Evolutionary conservation across 2,329 filamentous ascomycete species (phyloP).

Genomic region (Fusarium setosum): DNA sequence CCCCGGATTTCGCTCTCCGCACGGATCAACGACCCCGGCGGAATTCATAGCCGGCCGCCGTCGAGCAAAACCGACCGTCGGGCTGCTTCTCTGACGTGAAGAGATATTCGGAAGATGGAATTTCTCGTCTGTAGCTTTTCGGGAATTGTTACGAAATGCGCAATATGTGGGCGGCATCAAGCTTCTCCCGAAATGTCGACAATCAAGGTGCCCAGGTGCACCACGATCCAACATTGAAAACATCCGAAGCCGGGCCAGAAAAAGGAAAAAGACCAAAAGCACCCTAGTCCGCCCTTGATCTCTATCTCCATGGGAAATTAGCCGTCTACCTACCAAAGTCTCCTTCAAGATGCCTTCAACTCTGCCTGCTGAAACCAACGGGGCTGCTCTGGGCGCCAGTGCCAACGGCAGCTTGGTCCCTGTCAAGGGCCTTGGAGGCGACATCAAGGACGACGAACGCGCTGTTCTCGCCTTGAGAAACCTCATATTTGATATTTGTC

Average conservation of each 20-base stretch:
- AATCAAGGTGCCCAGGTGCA: too few relatives aligned
- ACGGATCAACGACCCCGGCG: neutral
- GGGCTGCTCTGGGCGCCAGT: neutral
- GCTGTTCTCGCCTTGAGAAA: slow-evolving; percentile 24
- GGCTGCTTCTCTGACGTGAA: neutral
- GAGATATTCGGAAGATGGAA: neutral
- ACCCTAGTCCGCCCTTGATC: too few relatives aligned
- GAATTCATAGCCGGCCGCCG: neutral
- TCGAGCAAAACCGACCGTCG: neutral
- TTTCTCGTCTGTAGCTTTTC: too few relatives aligned
- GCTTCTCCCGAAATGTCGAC: too few relatives aligned
- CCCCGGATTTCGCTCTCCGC: slow-evolving; percentile 23
- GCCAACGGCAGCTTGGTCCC: neutral
- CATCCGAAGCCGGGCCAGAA: too few relatives aligned
- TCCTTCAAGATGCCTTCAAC: slow-evolving; percentile 17
- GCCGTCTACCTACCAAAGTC: neutral
- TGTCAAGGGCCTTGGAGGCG: neutral
- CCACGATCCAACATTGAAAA: too few relatives aligned
- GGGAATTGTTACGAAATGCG: too few relatives aligned
- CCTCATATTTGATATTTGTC: slow-evolving; percentile 17
- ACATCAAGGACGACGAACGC: slow-evolving; percentile 7
- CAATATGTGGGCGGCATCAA: too few relatives aligned
- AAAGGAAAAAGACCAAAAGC: too few relatives aligned
- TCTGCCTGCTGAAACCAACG: neutral
- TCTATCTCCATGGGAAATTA: too few relatives aligned